Conservation (phyloP, 2,329 filamentous ascomycete species). For the Aspergillus fumigatus region DNA sequence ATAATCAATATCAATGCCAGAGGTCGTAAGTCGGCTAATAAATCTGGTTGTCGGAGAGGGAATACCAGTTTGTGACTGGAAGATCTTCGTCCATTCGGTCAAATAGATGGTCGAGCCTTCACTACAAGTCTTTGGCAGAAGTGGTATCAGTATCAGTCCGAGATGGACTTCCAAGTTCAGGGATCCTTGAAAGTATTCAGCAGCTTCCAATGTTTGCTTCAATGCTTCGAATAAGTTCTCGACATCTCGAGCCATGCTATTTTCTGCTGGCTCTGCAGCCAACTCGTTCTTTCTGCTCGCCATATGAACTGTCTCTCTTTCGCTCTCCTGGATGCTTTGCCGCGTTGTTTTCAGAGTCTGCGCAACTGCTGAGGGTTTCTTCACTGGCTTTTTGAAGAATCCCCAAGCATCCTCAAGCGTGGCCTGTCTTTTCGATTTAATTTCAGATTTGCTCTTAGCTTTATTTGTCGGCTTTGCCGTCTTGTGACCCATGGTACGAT, state of each 20-base stretch:
- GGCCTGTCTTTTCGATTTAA: conserved; percentile 21
- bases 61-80: conserved; percentile 26
- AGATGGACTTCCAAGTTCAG: conserved; percentile 35
- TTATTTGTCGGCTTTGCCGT: conserved; percentile 14
- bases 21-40: conserved; percentile 34
- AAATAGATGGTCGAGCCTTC: conserved; percentile 12
- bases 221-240: conserved; percentile 27
- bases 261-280: background rate
- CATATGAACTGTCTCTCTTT: background rate
- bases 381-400: conserved; percentile 7
- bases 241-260: conserved; percentile 7
- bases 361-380: background rate
- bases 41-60: conserved; percentile 30
- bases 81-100: conserved; percentile 28
- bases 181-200: conserved; percentile 31
- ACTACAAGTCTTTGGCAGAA: conserved; percentile 20
- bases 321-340: background rate
- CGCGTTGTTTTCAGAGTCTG: background rate
- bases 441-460: conserved; percentile 12
- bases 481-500: conserved; percentile 30
- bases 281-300: background rate
- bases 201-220: conserved; percentile 28
- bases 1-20: conserved; percentile 38
- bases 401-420: conserved; percentile 30
- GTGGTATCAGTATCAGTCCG: conserved; percentile 31